A percentile compares a stretch with the other conserved stretches of the same genome.
Conservation (phyloP, 345 rosid species). For the Bruguiera sexangula region DNA sequence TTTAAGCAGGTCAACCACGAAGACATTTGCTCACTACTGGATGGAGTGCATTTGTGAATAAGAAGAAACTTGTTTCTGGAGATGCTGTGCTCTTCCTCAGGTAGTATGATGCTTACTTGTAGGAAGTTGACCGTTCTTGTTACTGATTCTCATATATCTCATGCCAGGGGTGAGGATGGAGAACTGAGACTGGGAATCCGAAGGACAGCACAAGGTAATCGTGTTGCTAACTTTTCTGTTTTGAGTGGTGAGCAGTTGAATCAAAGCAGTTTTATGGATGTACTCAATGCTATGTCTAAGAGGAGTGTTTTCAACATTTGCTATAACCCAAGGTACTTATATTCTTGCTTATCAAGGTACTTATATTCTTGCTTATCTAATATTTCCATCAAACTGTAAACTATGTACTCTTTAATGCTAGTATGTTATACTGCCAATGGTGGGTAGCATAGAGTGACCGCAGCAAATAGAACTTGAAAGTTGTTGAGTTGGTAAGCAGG, state of each 20-base stretch:
- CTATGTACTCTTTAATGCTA: neutral
- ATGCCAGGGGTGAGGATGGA: slow-evolving; percentile 86
- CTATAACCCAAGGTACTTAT: slow-evolving; percentile 86
- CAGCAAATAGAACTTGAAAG: neutral
- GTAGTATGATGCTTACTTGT: slow-evolving; percentile 26
- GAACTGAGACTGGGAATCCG: slow-evolving; percentile 89
- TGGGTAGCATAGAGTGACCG: neutral
- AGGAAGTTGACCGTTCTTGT: neutral
- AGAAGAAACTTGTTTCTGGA: slow-evolving; percentile 97
- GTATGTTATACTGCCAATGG: neutral
- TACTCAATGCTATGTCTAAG: slow-evolving; percentile 62
- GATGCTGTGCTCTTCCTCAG: slow-evolving; percentile 98
- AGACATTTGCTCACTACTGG: slow-evolving; percentile 99
- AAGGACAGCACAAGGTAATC: slow-evolving; percentile 80
- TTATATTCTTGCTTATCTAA: slow-evolving; percentile 2
- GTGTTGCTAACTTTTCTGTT: slow-evolving; percentile 41
- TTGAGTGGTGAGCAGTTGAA: slow-evolving; percentile 47
- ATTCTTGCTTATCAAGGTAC: slow-evolving; percentile 44
- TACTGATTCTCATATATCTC: slow-evolving; percentile 9
- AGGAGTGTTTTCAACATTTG: slow-evolving; percentile 61
- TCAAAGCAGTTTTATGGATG: slow-evolving; percentile 55
- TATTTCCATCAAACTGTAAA: neutral
- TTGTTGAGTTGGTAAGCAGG: no score
- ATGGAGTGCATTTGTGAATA: slow-evolving; percentile 98
- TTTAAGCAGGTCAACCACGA: slow-evolving; percentile 81